phyloP scores from a whole-genome alignment of 2,329 filamentous ascomycete species.

The Tothia fuscella region DNA sequence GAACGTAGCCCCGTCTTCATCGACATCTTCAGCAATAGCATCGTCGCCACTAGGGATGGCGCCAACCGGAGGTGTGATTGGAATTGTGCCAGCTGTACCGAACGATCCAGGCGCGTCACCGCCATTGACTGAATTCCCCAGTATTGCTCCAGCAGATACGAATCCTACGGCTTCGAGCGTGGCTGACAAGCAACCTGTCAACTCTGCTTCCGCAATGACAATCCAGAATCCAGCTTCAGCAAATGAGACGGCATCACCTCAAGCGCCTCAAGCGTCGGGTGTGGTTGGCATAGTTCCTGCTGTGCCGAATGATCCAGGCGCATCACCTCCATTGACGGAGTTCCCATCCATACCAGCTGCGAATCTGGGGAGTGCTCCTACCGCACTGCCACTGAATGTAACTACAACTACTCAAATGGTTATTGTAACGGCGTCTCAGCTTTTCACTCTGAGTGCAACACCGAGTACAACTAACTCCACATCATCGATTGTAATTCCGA shows the following conservation, averaged over 20 bases:
- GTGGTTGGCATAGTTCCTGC: constrained; percentile 10
- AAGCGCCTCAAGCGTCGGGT: constrained; percentile 3
- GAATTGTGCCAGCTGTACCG: constrained; percentile 7
- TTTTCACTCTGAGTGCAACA: neutral
- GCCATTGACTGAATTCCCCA: constrained; percentile 6
- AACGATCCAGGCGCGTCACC: constrained; percentile 9
- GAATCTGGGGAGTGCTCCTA: neutral
- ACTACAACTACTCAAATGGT: neutral
- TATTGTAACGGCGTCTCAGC: neutral
- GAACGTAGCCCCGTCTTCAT: neutral
- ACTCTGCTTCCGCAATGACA: neutral
- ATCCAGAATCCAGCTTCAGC: constrained; percentile 2
- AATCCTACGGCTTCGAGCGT: too few relatives aligned
- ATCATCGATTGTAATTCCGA: neutral
- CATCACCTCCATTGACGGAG: constrained; percentile 1
- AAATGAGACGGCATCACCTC: neutral
- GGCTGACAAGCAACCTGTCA: neutral
- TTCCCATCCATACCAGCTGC: constrained; percentile 9
- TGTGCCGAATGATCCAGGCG: constrained; percentile 5
- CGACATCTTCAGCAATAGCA: too few relatives aligned
- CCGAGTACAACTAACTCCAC: neutral
- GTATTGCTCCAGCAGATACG: too few relatives aligned
- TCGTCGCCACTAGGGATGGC: too few relatives aligned
- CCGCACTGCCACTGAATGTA: neutral
- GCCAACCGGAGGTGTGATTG: constrained; percentile 8